Evolutionary conservation across 1,139 yeast species (phyloP).

Genomic region (Hyphopichia pseudoburtonii): DNA sequence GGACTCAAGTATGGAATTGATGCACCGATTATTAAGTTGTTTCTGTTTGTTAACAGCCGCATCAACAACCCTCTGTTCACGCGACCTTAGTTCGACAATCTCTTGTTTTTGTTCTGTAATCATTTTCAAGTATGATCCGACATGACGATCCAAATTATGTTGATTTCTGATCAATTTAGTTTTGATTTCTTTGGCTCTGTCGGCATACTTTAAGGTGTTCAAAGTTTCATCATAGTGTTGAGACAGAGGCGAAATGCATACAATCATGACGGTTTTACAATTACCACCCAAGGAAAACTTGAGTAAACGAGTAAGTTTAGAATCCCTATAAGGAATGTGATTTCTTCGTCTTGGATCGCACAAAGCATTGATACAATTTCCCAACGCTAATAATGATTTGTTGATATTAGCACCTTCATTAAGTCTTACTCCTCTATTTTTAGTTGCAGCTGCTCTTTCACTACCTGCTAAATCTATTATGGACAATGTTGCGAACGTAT

Average conservation of each 20-base stretch:
- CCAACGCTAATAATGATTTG: conserved; percentile 81
- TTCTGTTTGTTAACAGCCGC: conserved; percentile 30
- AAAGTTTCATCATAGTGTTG: conserved; percentile 88
- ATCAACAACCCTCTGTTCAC: conserved; percentile 50
- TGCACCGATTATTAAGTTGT: conserved; percentile 32
- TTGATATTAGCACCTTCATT: conserved; percentile 93
- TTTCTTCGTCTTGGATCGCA: conserved; percentile 68
- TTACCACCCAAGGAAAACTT: conserved; percentile 93
- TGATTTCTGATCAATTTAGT: conserved; percentile 77
- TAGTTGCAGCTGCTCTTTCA: conserved; percentile 89
- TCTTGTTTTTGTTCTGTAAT: conserved; percentile 80
- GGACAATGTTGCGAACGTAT: conserved; percentile 75
- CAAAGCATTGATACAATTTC: conserved; percentile 90
- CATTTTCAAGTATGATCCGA: conserved; percentile 82
- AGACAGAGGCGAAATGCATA: conserved; percentile 84
- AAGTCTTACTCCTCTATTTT: conserved; percentile 74
- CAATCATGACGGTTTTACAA: conserved; percentile 94
- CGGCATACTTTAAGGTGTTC: conserved; percentile 86
- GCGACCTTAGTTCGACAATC: conserved; percentile 63
- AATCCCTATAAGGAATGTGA: conserved; percentile 89
- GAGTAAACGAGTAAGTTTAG: conserved; percentile 79
- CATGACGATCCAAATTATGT: conserved; percentile 79
- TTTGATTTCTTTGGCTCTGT: conserved; percentile 86
- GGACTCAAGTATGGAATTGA: conserved; percentile 38
- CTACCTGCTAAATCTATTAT: conserved; percentile 93